Base-by-base conservation (phyloP, 176 grass and related monocot genomes). In the Secale cereale region DNA sequence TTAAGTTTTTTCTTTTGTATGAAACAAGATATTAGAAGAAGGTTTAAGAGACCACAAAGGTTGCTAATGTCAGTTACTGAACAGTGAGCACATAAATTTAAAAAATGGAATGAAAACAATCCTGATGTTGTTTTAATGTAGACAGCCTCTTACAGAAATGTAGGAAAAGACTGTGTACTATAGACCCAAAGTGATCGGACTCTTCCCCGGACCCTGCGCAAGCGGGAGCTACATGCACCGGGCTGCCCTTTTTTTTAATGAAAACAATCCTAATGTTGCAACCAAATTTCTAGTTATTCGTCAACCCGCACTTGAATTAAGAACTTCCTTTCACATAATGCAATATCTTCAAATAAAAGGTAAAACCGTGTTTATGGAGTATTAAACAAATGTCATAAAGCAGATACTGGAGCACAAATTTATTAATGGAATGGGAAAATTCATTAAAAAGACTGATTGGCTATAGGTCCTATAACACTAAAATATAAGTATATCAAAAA, bases 11-110 rank as follows among this genome's bases (percentile, higher is more conserved):
- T 14, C 9, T 43, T 52, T 66, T 57, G 19, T 57, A n/a, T 7
- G 39, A 35, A 48, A 75, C 59, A 31, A 63, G 59, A 50, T 27
- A 70, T 25, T 37, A 81, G 28, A 74, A 80, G 27, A 73, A 52
- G 19, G 37, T 70, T 71, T 32, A 71, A 70, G 43, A 48, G 32
- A 48, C 15, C 8, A 22, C 7, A 61, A 79, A 85, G 37, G 12
- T 59, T 66, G 32, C 8, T 40, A 59, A 61, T 54, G 41, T 65
- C 45, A n/a, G 83, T 63, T 48, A 73, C n/a, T 28, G 29, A 76
- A 46, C 36, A 84, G 11, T 50, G 37, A 84, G 9, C 29, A 85
- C 41, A 29, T 71, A 54, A 60, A 73, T 80, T 86, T 22, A 11
- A 17, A 54, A 36, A 64, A 52, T 48, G 23, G 23, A 20, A 41